Evolutionary conservation across 257 asterid species (phyloP).

Genomic region (Forsythia viridissima): DNA sequence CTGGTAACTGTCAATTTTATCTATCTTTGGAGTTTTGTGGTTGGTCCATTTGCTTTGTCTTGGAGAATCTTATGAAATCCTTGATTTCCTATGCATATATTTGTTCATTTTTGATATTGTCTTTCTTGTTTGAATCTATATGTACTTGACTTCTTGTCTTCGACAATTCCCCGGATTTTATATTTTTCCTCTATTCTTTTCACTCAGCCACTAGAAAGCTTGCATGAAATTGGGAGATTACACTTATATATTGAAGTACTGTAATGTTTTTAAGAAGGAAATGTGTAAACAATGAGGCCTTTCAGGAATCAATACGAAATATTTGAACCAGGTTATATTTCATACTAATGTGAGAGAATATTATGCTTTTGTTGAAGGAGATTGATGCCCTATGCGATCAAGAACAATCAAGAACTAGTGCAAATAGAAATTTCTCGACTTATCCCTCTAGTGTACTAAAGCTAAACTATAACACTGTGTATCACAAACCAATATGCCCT

Average conservation of each 20-base stretch:
- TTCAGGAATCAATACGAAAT: background rate
- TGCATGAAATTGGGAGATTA: background rate
- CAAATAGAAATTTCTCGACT: background rate
- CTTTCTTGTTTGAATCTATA: slow-evolving; percentile 40
- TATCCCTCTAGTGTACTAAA: background rate
- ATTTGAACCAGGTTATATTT: background rate
- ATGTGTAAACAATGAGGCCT: background rate
- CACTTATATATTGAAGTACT: background rate
- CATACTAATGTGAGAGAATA: background rate
- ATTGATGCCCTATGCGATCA: background rate
- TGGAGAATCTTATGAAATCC: slow-evolving; percentile 50
- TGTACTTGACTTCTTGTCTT: slow-evolving; percentile 35
- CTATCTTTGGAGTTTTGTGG: slow-evolving; percentile 52
- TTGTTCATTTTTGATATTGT: slow-evolving; percentile 43
- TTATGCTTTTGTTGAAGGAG: background rate
- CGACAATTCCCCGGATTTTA: slow-evolving; percentile 31
- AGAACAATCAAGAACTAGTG: background rate
- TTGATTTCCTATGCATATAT: slow-evolving; percentile 39
- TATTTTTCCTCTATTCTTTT: slow-evolving; percentile 23
- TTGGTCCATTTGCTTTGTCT: slow-evolving; percentile 53
- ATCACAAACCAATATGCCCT: background rate
- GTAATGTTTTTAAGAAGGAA: background rate
- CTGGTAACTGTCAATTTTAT: slow-evolving; percentile 33
- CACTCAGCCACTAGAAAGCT: slow-evolving; percentile 3
- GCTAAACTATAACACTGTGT: background rate